Conservation (phyloP, 306 rosid species). For the Albizia julibrissin region DNA sequence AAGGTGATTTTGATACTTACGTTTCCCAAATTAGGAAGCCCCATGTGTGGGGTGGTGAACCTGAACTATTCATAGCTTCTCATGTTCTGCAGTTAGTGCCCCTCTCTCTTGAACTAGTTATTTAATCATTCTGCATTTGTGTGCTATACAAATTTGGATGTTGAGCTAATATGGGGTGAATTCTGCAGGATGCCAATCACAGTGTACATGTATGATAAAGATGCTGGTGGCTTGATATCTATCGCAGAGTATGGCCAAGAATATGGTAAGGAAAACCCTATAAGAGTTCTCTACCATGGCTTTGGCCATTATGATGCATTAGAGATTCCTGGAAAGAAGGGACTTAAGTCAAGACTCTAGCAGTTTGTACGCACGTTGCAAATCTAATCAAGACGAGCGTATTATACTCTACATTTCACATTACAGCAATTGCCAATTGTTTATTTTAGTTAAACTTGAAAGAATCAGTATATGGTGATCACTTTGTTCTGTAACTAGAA, state of each 20-base stretch:
- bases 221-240: constrained; percentile 80
- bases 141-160: constrained; percentile 8
- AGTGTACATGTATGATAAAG: constrained; percentile 86
- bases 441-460: constrained; percentile 1
- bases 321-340: constrained; percentile 57
- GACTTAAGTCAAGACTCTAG: constrained; percentile 55
- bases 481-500: neutral
- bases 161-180: constrained; percentile 22
- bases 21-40: constrained; percentile 78
- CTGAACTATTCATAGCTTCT: constrained; percentile 91
- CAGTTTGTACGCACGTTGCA: constrained; percentile 21
- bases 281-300: constrained; percentile 84
- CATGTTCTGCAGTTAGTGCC: constrained; percentile 77
- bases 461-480: neutral
- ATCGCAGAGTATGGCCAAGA: constrained; percentile 97
- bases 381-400: constrained; percentile 8
- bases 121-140: constrained; percentile 8
- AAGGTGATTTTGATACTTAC: constrained; percentile 85
- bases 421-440: neutral
- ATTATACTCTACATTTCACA: constrained; percentile 9
- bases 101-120: constrained; percentile 19
- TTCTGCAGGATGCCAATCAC: constrained; percentile 87
- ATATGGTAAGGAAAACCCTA: constrained; percentile 75
- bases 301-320: constrained; percentile 94
- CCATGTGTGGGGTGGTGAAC: constrained; percentile 97